A percentile compares a stretch with the other conserved stretches of the same genome.
Conservation (phyloP, 2,329 filamentous ascomycete species). For the Fusarium tricinctum region DNA sequence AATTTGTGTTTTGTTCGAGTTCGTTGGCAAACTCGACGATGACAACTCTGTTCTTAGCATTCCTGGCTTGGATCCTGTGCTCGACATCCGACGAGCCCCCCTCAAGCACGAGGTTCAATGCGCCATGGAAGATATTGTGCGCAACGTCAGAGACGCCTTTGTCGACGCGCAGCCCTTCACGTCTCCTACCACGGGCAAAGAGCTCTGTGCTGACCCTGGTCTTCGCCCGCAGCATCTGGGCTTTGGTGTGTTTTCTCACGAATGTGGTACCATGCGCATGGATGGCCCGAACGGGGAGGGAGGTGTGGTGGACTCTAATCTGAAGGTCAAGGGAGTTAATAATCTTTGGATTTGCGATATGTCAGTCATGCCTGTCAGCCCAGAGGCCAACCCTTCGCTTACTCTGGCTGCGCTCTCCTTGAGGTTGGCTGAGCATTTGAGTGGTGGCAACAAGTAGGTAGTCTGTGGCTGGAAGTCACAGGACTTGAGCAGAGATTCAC, state of each 20-base stretch:
- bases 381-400: constrained; percentile 32
- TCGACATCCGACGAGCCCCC: constrained; percentile 17
- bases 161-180: neutral
- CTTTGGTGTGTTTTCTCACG: constrained; percentile 37
- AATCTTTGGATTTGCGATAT: constrained; percentile 39
- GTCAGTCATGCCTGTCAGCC: constrained; percentile 33
- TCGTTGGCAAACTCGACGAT: constrained; percentile 13
- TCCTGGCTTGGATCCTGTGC: constrained; percentile 21
- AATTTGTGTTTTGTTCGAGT: constrained; percentile 36
- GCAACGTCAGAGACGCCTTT: constrained; percentile 2
- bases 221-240: constrained; percentile 30
- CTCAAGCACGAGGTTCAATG: constrained; percentile 25
- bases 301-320: constrained; percentile 20
- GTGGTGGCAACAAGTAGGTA: neutral
- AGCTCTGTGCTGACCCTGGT: constrained; percentile 10
- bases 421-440: constrained; percentile 28
- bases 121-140: constrained; percentile 25
- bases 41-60: constrained; percentile 29
- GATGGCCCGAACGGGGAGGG: neutral
- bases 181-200: neutral
- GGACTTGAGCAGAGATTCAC: no score
- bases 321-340: constrained; percentile 27
- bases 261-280: constrained; percentile 41
- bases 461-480: rapidly evolving
- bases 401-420: constrained; percentile 34